Conservation (phyloP, 495 filamentous ascomycete genomes). For the Talaromyces ruber region DNA sequence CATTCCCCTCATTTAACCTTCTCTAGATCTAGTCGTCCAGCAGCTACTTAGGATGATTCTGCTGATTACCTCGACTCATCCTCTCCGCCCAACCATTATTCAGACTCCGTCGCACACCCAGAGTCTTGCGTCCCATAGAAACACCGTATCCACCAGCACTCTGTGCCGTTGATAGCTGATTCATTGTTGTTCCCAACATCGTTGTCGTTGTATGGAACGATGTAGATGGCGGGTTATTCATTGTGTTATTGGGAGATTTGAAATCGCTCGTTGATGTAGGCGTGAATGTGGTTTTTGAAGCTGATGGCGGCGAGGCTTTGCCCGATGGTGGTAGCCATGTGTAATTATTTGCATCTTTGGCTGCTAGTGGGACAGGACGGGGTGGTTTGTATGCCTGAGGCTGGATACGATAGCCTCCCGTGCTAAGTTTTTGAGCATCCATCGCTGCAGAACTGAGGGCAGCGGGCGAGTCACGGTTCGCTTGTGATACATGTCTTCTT, state of each 20-base stretch:
- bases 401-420: conserved; percentile 29
- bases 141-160: conserved; percentile 5
- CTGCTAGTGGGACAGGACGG: conserved; percentile 26
- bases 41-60: not conserved
- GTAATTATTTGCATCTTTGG: conserved; percentile 28
- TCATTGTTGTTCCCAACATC: conserved; percentile 18
- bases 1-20: too few relatives aligned
- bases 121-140: conserved; percentile 33
- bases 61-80: conserved; percentile 28
- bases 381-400: conserved; percentile 26
- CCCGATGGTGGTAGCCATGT: conserved; percentile 27
- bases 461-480: not conserved
- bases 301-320: not conserved
- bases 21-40: too few relatives aligned
- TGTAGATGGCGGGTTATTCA: conserved; percentile 21
- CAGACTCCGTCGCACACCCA: conserved; percentile 51
- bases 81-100: conserved; percentile 42
- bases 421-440: conserved; percentile 3
- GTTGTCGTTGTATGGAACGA: conserved; percentile 48
- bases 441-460: not conserved
- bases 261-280: conserved; percentile 16
- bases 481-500: not conserved
- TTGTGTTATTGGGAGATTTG: conserved; percentile 13
- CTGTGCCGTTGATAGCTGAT: not conserved
- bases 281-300: not conserved